Evolutionary conservation across 2,329 filamentous ascomycete genomes (phyloP), one percentile per base, ranked within the genome.

Genomic region (Curvularia spicifera): DNA sequence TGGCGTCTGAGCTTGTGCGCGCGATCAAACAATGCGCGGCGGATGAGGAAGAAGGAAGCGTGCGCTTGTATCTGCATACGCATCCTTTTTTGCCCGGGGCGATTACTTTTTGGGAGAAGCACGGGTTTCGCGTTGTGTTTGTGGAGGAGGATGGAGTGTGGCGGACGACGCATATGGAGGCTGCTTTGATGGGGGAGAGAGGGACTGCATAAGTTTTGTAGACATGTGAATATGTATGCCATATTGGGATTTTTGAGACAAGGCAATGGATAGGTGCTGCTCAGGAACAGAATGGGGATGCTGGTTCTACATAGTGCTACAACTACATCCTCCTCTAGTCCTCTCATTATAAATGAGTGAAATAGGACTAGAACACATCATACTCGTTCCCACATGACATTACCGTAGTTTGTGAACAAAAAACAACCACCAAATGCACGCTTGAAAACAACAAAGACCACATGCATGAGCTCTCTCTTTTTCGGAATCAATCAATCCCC

Each of bases 31-130:
- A 6, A 13, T 2, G 31, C 28, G 33, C 31, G 33, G 24, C 7
- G 22, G 9, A 40, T 3, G 45, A 40, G n/a, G 22, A 24, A 24
- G 22, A 24, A 4, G 53, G 53, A 1, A 44, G 63, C 1, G 45
- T 56, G 20, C 55, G 56, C 15, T 58, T 66, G 46, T 66, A 68
- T 47, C 33, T 68, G 35, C 65, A 68, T 24, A 65, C 63, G 2
- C 61, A 66, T 46, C 61, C 58, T 2, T 68, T 64, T 44, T 50
- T 68, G 9, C 54, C 55, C 5, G 63, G 65, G 4, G 63, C 60
- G 4, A 55, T 66, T 18, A 22, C 49, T 33, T 68, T 66, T 31
- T 68, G 63, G 65, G 53, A 62, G 52, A 66, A 62, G 42, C 33
- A 51, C 4, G 63, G 63, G 3, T 68, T 66, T 42, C 20, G 45